Percentiles rank a stretch among this genome's conserved stretches.
These are phyloP conservation scores for Coemansia sp. DNA, from an alignment of 192 early-diverging fungal species.

Conservation along the genomic window DNA sequence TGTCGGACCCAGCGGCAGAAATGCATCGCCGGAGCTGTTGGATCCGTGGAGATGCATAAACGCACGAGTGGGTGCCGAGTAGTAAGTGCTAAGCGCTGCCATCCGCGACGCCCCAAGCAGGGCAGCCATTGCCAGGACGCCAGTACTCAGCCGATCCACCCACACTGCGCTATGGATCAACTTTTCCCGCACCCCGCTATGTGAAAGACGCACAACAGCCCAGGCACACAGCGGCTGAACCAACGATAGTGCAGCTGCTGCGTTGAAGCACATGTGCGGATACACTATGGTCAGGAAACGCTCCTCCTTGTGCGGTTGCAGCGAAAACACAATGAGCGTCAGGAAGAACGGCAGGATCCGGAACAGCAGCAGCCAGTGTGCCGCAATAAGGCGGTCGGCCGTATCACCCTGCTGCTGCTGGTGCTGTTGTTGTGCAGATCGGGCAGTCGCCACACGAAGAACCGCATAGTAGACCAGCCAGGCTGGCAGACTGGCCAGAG, in stretches of 20 bases:
- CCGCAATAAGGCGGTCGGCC: not conserved
- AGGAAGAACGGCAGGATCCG: constrained; percentile 72
- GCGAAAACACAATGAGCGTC: constrained; percentile 74
- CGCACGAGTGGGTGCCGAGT: constrained; percentile 68
- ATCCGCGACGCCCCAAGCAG: constrained; percentile 70
- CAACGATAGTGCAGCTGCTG: constrained; percentile 64
- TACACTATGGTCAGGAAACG: constrained; percentile 92
- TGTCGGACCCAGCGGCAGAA: constrained; percentile 29
- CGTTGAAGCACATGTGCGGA: constrained; percentile 81
- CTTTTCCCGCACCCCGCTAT: no score
- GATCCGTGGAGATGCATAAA: constrained; percentile 52
- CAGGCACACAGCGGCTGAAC: constrained; percentile 50
- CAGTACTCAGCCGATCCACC: constrained; percentile 28
- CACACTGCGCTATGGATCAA: not conserved
- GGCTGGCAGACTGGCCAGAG: constrained; percentile 62
- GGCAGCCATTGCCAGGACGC: constrained; percentile 48
- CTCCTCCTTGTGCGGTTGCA: constrained; percentile 98
- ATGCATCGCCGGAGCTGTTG: not conserved
- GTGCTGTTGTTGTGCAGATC: no score
- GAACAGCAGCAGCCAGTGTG: constrained; percentile 49
- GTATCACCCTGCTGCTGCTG: not conserved
- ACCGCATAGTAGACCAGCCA: constrained; percentile 44
- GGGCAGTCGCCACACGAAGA: not conserved
- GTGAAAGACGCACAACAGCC: not conserved
- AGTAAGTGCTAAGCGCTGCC: constrained; percentile 66